phyloP scores from a whole-genome alignment of 2,329 filamentous ascomycete species.

The Hymenotorrendiella dingleyae region DNA sequence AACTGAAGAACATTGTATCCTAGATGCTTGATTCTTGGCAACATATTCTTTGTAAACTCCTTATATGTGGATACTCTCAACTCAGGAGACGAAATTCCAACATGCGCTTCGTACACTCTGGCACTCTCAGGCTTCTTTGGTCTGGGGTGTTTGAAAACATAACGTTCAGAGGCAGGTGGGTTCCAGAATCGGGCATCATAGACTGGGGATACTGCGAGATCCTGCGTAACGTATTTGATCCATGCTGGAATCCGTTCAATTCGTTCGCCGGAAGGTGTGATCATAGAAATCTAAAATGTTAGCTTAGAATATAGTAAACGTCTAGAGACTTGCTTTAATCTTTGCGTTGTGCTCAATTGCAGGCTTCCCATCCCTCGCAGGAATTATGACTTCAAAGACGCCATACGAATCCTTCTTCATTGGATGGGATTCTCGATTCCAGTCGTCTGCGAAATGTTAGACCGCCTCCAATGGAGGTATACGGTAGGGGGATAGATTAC shows the following conservation, averaged over 20 bases:
- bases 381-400: conserved; percentile 77
- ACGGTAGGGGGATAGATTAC: conserved; percentile 38
- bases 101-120: conserved; percentile 98
- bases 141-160: conserved; percentile 75
- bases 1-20: conserved; percentile 98
- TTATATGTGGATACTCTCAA: conserved; percentile 89
- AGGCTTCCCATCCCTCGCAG: conserved; percentile 65
- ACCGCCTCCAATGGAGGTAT: conserved; percentile 7
- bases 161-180: conserved; percentile 68
- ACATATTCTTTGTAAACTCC: conserved; percentile 88
- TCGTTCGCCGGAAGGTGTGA: conserved; percentile 70
- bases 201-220: conserved; percentile 78
- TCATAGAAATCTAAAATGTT: conserved; percentile 66
- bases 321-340: conserved; percentile 63
- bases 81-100: conserved; percentile 92
- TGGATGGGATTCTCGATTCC: conserved; percentile 75
- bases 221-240: conserved; percentile 97
- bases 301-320: conserved; percentile 7
- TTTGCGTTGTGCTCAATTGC: conserved; percentile 91
- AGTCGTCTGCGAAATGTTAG: conserved; percentile 57
- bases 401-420: conserved; percentile 86
- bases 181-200: conserved; percentile 99
- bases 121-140: conserved; percentile 79
- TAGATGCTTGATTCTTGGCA: conserved; percentile 81
- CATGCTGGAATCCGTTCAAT: conserved; percentile 88